Evolutionary conservation across 2,329 filamentous ascomycete species (phyloP).

Genomic region (Pseudogymnoascus sp.): DNA sequence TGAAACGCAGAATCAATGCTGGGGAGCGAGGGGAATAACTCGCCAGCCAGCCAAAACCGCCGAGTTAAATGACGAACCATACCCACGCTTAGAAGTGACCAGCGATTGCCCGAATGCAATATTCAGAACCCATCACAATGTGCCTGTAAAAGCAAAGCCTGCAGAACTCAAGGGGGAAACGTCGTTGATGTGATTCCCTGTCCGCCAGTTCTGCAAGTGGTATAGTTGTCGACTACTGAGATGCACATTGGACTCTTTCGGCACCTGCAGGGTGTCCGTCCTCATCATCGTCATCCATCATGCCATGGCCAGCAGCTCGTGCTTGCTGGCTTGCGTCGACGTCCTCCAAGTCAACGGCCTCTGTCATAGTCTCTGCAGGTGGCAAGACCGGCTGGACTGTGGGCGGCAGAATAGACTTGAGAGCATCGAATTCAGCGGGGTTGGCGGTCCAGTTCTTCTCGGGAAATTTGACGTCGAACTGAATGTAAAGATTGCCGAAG

Average conservation of each 20-base stretch:
- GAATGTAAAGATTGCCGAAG: slow-evolving; percentile 90
- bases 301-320: slow-evolving; percentile 58
- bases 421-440: slow-evolving; percentile 62
- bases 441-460: slow-evolving; percentile 63
- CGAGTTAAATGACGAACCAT: background rate
- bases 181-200: background rate
- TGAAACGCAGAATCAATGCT: background rate
- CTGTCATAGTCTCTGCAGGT: slow-evolving; percentile 80
- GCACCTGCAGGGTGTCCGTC: slow-evolving; percentile 61
- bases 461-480: slow-evolving; percentile 97
- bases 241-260: slow-evolving; percentile 79
- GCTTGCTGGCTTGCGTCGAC: slow-evolving; percentile 62
- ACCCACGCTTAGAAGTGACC: background rate
- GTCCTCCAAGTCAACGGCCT: slow-evolving; percentile 80
- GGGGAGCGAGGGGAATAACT: background rate
- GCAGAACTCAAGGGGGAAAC: background rate
- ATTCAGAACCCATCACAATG: background rate
- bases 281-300: slow-evolving; percentile 69
- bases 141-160: background rate
- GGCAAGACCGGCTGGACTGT: slow-evolving; percentile 50
- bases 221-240: slow-evolving; percentile 54
- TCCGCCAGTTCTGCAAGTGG: background rate
- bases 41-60: background rate
- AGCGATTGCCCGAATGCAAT: background rate
- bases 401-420: slow-evolving; percentile 77